phyloP scores from a whole-genome alignment of 495 filamentous ascomycete genomes.

The Talaromyces wortmannii region DNA sequence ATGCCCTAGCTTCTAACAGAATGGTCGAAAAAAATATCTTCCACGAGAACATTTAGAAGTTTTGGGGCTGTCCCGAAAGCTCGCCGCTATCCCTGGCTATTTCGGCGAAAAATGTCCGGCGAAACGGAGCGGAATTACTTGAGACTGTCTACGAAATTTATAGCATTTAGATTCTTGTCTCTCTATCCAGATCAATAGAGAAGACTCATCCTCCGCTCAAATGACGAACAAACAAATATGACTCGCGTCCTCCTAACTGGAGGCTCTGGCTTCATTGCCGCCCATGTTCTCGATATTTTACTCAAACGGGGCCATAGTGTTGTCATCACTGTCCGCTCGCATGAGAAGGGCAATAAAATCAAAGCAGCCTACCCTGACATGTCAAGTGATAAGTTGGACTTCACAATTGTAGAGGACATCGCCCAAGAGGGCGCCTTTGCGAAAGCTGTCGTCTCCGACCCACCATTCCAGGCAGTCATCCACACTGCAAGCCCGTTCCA shows the following conservation, averaged over 20 bases:
- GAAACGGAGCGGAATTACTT: slow-evolving; percentile 1
- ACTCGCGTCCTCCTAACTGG: slow-evolving; percentile 27
- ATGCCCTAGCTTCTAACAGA: slow-evolving; percentile 3
- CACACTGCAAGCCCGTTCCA: slow-evolving; percentile 15
- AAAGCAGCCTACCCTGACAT: slow-evolving; percentile 54
- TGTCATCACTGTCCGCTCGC: slow-evolving; percentile 74
- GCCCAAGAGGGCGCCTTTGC: slow-evolving; percentile 70
- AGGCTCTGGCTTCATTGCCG: slow-evolving; percentile 68
- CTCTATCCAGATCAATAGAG: not conserved
- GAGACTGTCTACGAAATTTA: slow-evolving; percentile 1
- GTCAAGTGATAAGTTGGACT: slow-evolving; percentile 58
- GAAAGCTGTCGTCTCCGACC: slow-evolving; percentile 61
- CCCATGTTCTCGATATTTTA: slow-evolving; percentile 73
- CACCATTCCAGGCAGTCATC: slow-evolving; percentile 62
- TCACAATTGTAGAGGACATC: slow-evolving; percentile 78
- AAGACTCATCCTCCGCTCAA: slow-evolving; percentile 3
- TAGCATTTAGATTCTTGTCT: slow-evolving; percentile 2
- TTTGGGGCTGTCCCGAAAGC: not conserved
- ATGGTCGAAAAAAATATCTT: slow-evolving; percentile 1
- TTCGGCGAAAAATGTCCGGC: slow-evolving; percentile 1
- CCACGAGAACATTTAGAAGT: slow-evolving; percentile 1
- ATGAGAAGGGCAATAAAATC: slow-evolving; percentile 72
- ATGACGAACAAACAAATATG: slow-evolving; percentile 8
- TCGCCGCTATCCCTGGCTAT: not conserved
- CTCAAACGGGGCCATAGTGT: slow-evolving; percentile 59